Evolutionary conservation across 2,329 filamentous ascomycete species (phyloP).

Genomic region (Aureobasidium musti): DNA sequence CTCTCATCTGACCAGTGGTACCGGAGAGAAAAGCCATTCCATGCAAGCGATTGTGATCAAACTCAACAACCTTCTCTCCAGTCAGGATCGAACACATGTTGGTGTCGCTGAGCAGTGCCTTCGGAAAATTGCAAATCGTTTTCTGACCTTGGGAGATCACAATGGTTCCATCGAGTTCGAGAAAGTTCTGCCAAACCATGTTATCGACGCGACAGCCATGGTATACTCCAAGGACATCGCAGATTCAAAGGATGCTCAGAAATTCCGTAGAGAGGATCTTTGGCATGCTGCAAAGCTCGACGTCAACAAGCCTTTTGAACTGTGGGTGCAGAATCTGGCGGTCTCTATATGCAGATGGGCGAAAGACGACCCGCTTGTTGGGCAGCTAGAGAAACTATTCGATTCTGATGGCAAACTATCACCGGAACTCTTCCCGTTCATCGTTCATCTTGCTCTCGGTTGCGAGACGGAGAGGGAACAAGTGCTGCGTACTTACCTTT

Average conservation of each 20-base stretch:
- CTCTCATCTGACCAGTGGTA: not conserved
- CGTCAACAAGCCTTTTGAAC: constrained; percentile 29
- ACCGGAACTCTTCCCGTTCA: constrained; percentile 50
- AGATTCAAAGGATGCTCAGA: not conserved
- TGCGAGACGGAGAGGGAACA: constrained; percentile 66
- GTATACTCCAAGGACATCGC: constrained; percentile 35
- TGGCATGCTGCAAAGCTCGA: constrained; percentile 33
- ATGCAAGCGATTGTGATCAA: constrained; percentile 17
- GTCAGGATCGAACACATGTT: constrained; percentile 46
- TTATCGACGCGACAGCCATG: constrained; percentile 36
- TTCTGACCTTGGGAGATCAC: constrained; percentile 31
- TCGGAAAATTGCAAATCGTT: constrained; percentile 34
- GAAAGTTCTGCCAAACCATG: constrained; percentile 35
- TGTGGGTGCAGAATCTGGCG: constrained; percentile 37
- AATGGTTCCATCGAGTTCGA: constrained; percentile 37
- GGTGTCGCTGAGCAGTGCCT: constrained; percentile 49
- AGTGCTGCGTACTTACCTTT: constrained; percentile 63
- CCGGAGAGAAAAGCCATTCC: not conserved
- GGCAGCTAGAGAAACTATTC: constrained; percentile 53
- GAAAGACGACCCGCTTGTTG: constrained; percentile 66
- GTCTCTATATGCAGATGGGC: constrained; percentile 53
- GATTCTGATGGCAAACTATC: constrained; percentile 10
- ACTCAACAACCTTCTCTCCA: constrained; percentile 31
- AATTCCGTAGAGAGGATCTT: constrained; percentile 29
- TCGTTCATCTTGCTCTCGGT: constrained; percentile 78